Conservation (phyloP, 2,329 filamentous ascomycete species). For the Phyllosticta ampelicida region DNA sequence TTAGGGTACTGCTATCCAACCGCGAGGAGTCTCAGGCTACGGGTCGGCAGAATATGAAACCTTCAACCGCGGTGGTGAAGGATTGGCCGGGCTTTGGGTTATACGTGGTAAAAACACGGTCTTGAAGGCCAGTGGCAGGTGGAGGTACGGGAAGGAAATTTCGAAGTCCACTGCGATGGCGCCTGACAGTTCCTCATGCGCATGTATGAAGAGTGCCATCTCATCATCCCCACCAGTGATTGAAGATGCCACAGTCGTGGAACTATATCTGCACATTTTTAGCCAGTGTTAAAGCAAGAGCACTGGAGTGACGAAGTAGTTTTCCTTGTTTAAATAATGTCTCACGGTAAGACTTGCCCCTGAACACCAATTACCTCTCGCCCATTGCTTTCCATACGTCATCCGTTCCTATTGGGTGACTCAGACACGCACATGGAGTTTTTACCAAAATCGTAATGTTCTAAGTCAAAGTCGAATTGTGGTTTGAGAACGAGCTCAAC, state of each 20-base stretch:
- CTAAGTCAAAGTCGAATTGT: background rate
- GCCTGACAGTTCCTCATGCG: no score
- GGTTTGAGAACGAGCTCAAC: background rate
- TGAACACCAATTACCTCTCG: background rate
- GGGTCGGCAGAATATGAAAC: no score
- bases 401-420: background rate
- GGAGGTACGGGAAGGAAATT: no score
- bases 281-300: background rate
- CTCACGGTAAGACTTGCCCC: background rate
- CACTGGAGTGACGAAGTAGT: background rate
- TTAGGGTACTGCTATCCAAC: no score
- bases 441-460: background rate
- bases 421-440: background rate
- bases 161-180: no score
- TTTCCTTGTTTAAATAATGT: background rate
- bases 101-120: no score
- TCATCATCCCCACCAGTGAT: no score
- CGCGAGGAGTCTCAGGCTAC: no score
- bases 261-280: background rate
- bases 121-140: no score
- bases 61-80: no score
- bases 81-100: no score
- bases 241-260: background rate
- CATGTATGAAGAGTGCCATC: no score
- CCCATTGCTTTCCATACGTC: background rate